Evolutionary conservation across 805 yeast species (phyloP), one percentile per base, ranked within the genome.

Genomic region (Starmerella bombi): DNA sequence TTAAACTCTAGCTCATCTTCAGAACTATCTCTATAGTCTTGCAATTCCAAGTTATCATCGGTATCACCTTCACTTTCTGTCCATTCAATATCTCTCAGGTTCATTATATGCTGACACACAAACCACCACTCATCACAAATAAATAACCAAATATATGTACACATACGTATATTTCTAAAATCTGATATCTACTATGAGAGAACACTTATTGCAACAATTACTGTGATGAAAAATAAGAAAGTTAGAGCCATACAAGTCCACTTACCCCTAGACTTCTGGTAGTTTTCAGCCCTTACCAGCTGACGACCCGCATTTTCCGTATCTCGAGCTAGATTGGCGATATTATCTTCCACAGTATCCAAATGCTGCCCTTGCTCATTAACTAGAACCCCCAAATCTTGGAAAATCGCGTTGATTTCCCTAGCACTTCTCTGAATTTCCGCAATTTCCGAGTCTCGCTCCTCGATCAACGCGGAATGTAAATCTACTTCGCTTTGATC

Each of bases 371-470:
- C 94, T 57, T 86, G 96, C 58, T 83, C 86, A 38, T 70, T 66
- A 2, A 86, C 91, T 51, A 86, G 62, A 29, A 74, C 70, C 14
- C 85, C 84, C 42, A 86, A 59, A 52, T 85, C 94, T 49, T 75
- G 75, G 58, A 84, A 85, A 3, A 86, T 85, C 8, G 84, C 69
- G 58, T 86, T 85, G 32, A 86, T 82, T 49, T 86, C 95, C 39
- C 69, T 71, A 9, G 85, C 83, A 0, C 94, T 93, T 32, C 74
- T 73, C 32, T 79, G 76, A 7, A 85, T 77, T 45, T 73, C 75
- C 23, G 67, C 65, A 25, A 86, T 80, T 46, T 83, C 91, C 19
- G 72, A 62, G 39, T 80, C 77, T 41, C 95, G 64, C 53, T 83
- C 88, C 42, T 75, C 73, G 2, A 85, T 75, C 4, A 52, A 40